Percentiles rank a stretch among this genome's conserved stretches.
phyloP scores from a whole-genome alignment of 2,329 filamentous ascomycete genomes.

The Aspergillus hortae region DNA sequence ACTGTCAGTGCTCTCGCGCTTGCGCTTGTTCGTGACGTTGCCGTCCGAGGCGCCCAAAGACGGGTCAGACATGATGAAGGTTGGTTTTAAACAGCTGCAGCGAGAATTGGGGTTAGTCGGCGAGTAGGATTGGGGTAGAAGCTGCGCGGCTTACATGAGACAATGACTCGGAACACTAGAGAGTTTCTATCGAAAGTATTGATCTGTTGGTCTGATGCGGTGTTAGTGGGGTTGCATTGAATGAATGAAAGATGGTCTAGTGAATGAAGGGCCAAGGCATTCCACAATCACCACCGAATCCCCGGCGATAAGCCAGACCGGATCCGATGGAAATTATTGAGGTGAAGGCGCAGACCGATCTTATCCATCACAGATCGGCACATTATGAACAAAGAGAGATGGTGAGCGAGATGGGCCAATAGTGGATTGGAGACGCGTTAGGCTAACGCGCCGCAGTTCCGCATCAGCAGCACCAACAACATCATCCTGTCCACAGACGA shows the following conservation, averaged over 20 bases:
- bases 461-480: slow-evolving; percentile 11
- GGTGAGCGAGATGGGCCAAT: slow-evolving; percentile 7
- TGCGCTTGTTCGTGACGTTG: slow-evolving; percentile 35
- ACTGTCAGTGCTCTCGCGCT: slow-evolving; percentile 39
- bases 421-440: slow-evolving; percentile 25
- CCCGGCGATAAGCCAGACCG: background rate
- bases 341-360: background rate
- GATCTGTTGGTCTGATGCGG: background rate
- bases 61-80: slow-evolving; percentile 35
- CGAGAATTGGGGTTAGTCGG: background rate
- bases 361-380: background rate
- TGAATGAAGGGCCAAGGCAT: background rate
- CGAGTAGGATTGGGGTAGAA: background rate
- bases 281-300: background rate
- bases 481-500: background rate
- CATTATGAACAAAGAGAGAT: background rate
- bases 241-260: background rate
- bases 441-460: slow-evolving; percentile 25
- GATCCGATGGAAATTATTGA: background rate
- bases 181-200: slow-evolving; percentile 1
- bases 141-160: background rate
- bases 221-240: background rate
- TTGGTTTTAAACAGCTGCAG: background rate
- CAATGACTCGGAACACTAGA: background rate
- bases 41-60: slow-evolving; percentile 34